Evolutionary conservation across 73 alveolate genomes (phyloP), one percentile per base, ranked within the genome.

Genomic region (Paramecium octaurelia): DNA sequence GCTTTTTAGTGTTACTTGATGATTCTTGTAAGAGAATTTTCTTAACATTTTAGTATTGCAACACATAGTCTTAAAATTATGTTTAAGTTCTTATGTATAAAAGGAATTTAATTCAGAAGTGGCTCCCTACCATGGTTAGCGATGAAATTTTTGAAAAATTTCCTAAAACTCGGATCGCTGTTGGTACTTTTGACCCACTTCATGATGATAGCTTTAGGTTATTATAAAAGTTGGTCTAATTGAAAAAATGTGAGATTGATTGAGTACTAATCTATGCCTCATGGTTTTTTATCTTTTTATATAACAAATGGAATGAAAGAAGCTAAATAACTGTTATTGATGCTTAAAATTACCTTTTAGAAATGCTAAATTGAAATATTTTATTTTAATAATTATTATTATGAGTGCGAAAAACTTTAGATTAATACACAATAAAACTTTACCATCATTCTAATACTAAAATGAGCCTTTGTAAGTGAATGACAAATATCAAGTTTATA

Each of bases 191-290:
- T 83, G 98, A 95, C 80, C 98, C 98, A 35, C 91, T 95, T 20
- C 95, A 95, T 86, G 98, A 95, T 76, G 98, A 95, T 64, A 86
- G 96, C 43, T 92, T 86, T 58, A 95, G 95, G 46, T 93, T 95
- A 40, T 23, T 89, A 4, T 4, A 34, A n/a, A 89, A 43, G 31
- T 24, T 64, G 21, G 50, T 58, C 2, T 38, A 83, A 40, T 58
- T 35, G 11, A 54, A 73, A 12, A 71, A 44, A 89, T 89, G 94
- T 70, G 23, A 89, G 46, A 64, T 40, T 87, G 35, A 64, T 68
- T n/a, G 89, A 58, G 9, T 71, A 89, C 48, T 23, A 69, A 58
- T 31, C 46, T 58, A 42, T 89, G 85, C 92, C 94, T 44, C 94
- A 89, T 71, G 94, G 94, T 9, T 89, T 89, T 50, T 23, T 89